Evolutionary conservation across 805 yeast genomes (phyloP).

Genomic region (Sugiyamaella lignohabitans): DNA sequence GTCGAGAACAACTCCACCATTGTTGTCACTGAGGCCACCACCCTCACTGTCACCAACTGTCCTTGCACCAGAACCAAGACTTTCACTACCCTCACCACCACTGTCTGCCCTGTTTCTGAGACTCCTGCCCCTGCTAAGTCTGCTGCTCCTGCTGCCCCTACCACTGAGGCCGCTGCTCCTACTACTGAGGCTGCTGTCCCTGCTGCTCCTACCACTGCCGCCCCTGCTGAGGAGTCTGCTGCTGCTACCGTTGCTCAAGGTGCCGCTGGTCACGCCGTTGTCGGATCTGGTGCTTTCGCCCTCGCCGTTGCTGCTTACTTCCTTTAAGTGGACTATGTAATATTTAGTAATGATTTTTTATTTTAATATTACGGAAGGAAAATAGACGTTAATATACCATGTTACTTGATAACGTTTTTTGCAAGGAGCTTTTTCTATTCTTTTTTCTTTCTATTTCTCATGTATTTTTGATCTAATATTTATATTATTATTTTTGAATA

Average conservation of each 20-base stretch:
- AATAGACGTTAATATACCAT: too few species aligned
- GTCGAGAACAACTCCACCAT: constrained; percentile 60
- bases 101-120: constrained; percentile 25
- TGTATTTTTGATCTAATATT: too few species aligned
- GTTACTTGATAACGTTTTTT: too few species aligned
- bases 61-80: constrained; percentile 63
- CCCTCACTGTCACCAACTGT: constrained; percentile 79
- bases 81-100: constrained; percentile 27
- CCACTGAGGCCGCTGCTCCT: constrained; percentile 25
- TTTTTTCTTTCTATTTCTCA: too few species aligned
- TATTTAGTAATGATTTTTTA: neutral
- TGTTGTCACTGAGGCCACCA: constrained; percentile 73
- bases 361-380: neutral
- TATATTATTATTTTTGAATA: too few species aligned
- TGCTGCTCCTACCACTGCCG: constrained; percentile 15
- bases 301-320: constrained; percentile 47
- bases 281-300: constrained; percentile 39
- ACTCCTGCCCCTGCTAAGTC: constrained; percentile 13
- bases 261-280: constrained; percentile 19
- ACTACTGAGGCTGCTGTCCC: constrained; percentile 38
- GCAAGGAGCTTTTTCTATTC: too few species aligned
- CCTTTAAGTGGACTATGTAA: constrained; percentile 29
- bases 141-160: constrained; percentile 16
- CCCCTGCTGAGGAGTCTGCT: constrained; percentile 18
- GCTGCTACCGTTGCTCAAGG: constrained; percentile 17